phyloP scores from a whole-genome alignment of 495 filamentous ascomycete species.

The Evansstolkia leycettana region DNA sequence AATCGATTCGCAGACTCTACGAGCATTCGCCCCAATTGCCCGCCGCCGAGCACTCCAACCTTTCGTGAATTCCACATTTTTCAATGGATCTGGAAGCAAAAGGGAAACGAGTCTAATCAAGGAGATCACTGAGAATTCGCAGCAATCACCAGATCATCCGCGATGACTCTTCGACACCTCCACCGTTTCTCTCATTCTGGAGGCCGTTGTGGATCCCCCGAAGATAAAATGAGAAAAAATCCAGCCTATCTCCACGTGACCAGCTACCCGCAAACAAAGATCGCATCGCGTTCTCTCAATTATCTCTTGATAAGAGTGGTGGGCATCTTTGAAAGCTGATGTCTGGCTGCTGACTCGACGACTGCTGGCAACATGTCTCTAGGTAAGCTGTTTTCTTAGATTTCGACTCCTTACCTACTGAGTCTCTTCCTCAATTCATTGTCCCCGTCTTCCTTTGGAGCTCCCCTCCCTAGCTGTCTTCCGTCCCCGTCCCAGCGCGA shows the following conservation, averaged over 20 bases:
- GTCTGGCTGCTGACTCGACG: not conserved
- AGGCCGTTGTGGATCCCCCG: not conserved
- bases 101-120: conserved; percentile 3
- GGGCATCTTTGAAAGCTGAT: too few species aligned
- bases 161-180: not conserved
- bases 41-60: conserved; percentile 61
- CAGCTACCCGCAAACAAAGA: not conserved
- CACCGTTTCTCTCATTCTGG: not conserved
- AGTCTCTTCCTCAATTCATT: not conserved
- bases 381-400: conserved; percentile 13
- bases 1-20: conserved; percentile 79
- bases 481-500: not conserved
- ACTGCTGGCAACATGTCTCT: conserved; percentile 22
- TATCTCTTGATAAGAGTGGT: conserved; percentile 6
- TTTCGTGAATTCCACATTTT: conserved; percentile 36
- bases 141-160: not conserved
- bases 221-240: not conserved
- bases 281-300: too few species aligned
- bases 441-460: not conserved
- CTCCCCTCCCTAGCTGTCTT: not conserved
- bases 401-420: not conserved
- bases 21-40: conserved; percentile 93
- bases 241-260: conserved; percentile 10
- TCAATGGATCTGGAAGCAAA: not conserved
- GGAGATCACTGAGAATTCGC: not conserved